A percentile compares a stretch with the other conserved stretches of the same genome.
These are phyloP conservation scores for Orychophragmus violaceus DNA, from an alignment of 345 rosid genomes.

Conservation along the genomic window DNA sequence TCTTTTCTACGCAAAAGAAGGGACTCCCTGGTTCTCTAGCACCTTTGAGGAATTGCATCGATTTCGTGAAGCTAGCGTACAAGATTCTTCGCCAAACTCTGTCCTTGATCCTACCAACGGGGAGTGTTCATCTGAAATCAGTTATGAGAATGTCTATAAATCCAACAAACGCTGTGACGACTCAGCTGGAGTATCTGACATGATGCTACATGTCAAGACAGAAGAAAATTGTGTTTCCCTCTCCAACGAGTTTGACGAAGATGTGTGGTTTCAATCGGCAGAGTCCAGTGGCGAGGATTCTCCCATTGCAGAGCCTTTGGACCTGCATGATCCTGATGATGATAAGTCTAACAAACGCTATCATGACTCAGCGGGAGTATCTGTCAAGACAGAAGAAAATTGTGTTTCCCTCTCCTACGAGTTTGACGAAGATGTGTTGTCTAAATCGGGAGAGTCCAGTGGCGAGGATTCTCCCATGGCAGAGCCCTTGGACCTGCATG, in stretches of 20 bases:
- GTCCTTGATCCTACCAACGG: conserved; percentile 47
- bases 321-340: background rate
- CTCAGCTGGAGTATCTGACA: conserved; percentile 3
- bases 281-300: conserved; percentile 18
- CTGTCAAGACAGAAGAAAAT: conserved; percentile 8
- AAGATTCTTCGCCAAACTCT: conserved; percentile 56
- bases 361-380: conserved; percentile 17
- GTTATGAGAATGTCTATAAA: conserved; percentile 12
- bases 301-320: conserved; percentile 23
- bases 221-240: conserved; percentile 10
- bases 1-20: conserved; percentile 71
- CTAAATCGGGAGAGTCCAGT: conserved; percentile 8
- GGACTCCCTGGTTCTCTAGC: conserved; percentile 66
- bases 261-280: conserved; percentile 1
- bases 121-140: conserved; percentile 26
- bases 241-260: conserved; percentile 6
- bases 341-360: conserved; percentile 27
- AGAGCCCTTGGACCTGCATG: too few species aligned
- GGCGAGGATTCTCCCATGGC: conserved; percentile 17
- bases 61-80: conserved; percentile 6
- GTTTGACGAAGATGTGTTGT: conserved; percentile 5
- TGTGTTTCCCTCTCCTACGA: conserved; percentile 3
- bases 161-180: conserved; percentile 31
- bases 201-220: background rate
- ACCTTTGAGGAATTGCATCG: conserved; percentile 37